These are phyloP conservation scores for Ogataea paraovalis DNA, from an alignment of 805 yeast genomes.

Conservation along the genomic window DNA sequence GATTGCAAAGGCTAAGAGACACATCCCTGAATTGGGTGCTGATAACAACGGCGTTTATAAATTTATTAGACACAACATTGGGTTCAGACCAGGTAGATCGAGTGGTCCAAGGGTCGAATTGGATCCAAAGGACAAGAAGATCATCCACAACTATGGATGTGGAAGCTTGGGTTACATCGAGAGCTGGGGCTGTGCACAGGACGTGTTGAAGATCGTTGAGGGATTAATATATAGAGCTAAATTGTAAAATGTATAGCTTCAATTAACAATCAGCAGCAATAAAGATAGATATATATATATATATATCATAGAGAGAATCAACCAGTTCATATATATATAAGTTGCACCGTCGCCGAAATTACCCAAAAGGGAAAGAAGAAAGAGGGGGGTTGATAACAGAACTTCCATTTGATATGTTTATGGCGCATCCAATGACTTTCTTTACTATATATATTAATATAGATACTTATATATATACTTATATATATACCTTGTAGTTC, in stretches of 20 bases:
- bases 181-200: constrained; percentile 54
- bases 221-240: background rate
- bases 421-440: no score
- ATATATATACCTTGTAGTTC: background rate
- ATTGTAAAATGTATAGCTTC: background rate
- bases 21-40: constrained; percentile 48
- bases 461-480: background rate
- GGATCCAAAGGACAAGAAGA: constrained; percentile 17
- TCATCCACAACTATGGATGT: constrained; percentile 65
- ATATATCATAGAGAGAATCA: no score
- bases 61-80: constrained; percentile 52
- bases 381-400: background rate
- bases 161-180: constrained; percentile 70
- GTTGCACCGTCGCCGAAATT: background rate
- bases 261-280: no score
- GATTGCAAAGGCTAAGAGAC: constrained; percentile 37
- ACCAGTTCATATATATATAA: no score
- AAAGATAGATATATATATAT: no score
- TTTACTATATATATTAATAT: background rate
- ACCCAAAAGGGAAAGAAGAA: background rate
- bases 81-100: constrained; percentile 62
- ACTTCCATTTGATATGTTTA: background rate
- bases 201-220: constrained; percentile 29
- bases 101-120: constrained; percentile 50
- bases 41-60: constrained; percentile 23